phyloP scores from a whole-genome alignment of 768 basidiomycete species.

The Porpolomopsis calyptriformis region DNA sequence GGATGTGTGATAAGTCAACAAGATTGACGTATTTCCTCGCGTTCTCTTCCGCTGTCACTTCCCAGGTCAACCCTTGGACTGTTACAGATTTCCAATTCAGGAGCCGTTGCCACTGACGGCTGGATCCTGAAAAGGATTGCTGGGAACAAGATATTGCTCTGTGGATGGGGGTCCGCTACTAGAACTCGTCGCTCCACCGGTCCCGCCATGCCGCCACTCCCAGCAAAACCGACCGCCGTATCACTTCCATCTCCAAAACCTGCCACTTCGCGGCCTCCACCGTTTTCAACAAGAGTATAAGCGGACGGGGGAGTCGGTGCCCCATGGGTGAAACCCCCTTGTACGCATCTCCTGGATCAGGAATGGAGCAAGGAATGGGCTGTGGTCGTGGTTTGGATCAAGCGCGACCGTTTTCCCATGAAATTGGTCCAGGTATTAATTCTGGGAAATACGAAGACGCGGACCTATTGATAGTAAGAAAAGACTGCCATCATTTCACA shows the following conservation, averaged over 20 bases:
- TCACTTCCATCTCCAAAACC: conserved; percentile 5
- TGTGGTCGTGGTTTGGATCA: conserved; percentile 3
- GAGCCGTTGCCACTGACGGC: conserved; percentile 11
- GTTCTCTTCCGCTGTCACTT: conserved; percentile 14
- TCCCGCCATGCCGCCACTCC: conserved; percentile 7
- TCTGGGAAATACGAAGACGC: conserved; percentile 1
- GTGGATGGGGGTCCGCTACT: conserved; percentile 4
- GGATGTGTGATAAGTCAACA: too few species aligned
- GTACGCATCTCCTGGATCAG: conserved; percentile 6
- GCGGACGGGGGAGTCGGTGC: conserved; percentile 2
- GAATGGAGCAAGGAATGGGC: conserved; percentile 6
- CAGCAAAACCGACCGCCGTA: conserved; percentile 3
- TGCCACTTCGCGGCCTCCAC: conserved; percentile 5
- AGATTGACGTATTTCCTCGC: conserved; percentile 7
- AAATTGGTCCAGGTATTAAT: background rate
- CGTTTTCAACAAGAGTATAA: conserved; percentile 8
- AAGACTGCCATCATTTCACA: conserved; percentile 5
- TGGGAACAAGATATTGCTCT: conserved; percentile 10
- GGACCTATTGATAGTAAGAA: conserved; percentile 1
- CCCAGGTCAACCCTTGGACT: conserved; percentile 13
- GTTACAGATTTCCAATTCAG: conserved; percentile 12
- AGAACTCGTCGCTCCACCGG: conserved; percentile 10
- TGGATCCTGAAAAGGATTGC: conserved; percentile 11
- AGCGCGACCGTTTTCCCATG: conserved; percentile 4
- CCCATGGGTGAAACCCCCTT: conserved; percentile 5